These are phyloP conservation scores for Zoysia japonica DNA, from an alignment of 176 grass and related monocot genomes.

Conservation along the genomic window DNA sequence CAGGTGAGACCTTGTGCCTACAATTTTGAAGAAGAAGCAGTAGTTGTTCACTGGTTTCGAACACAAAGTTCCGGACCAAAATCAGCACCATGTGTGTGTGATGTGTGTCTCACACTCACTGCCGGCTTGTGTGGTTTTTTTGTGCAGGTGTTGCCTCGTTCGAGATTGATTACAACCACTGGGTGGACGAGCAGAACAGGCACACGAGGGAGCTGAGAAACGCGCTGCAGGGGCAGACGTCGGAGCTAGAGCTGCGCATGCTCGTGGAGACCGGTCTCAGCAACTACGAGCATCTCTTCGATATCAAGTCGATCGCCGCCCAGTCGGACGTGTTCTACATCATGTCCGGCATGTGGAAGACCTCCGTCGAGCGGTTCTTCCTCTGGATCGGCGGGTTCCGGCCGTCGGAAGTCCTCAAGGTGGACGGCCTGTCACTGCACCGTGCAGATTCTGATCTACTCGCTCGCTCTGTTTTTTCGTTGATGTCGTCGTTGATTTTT, in stretches of 20 bases:
- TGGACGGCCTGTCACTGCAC: background rate
- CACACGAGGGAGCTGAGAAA: slow-evolving; percentile 60
- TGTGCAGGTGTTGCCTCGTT: slow-evolving; percentile 61
- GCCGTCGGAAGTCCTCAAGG: slow-evolving; percentile 93
- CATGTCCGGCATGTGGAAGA: slow-evolving; percentile 90
- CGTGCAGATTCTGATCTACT: too few relatives aligned
- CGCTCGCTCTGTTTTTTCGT: too few relatives aligned
- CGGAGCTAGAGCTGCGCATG: slow-evolving; percentile 67
- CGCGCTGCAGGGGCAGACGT: slow-evolving; percentile 64
- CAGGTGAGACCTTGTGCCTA: slow-evolving; percentile 40
- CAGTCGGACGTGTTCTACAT: slow-evolving; percentile 78
- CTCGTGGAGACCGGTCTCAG: slow-evolving; percentile 65
- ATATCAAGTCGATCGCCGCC: slow-evolving; percentile 67
- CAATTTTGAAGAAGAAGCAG: background rate
- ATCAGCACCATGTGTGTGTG: too few relatives aligned
- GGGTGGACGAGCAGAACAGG: slow-evolving; percentile 80
- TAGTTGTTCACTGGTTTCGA: too few relatives aligned
- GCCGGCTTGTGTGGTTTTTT: background rate
- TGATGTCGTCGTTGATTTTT: too few relatives aligned
- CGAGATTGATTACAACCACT: slow-evolving; percentile 78
- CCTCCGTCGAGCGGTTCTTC: slow-evolving; percentile 86
- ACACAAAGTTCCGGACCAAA: too few relatives aligned
- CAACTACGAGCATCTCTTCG: slow-evolving; percentile 76
- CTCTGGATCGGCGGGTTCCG: slow-evolving; percentile 98
- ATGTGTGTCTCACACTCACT: too few relatives aligned